A percentile compares a stretch with the other conserved stretches of the same genome.
phyloP scores from a whole-genome alignment of 352 stramenopile species.

The Globisporangium lucens region DNA sequence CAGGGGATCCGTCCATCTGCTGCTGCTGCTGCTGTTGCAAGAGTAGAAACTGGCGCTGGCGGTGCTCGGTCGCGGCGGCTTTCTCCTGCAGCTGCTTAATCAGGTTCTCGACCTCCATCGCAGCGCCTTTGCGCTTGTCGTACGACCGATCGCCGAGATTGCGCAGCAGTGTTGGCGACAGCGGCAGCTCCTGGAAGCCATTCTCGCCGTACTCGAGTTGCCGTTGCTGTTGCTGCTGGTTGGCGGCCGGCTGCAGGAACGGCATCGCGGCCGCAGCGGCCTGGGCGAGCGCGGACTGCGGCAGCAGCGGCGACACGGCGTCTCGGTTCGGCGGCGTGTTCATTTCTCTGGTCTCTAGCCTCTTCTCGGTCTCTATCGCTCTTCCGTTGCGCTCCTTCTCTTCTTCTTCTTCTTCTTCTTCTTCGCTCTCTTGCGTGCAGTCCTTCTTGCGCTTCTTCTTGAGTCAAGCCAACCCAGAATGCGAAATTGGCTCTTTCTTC shows the following conservation, averaged over 20 bases:
- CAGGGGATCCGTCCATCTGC: conserved; percentile 19
- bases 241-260: conserved; percentile 30
- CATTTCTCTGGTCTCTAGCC: neutral
- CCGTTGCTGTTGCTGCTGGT: conserved; percentile 4
- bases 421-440: neutral
- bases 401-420: neutral
- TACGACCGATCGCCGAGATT: conserved; percentile 97
- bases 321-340: conserved; percentile 13
- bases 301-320: conserved; percentile 43
- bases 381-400: neutral
- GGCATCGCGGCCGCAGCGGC: conserved; percentile 43
- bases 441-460: neutral
- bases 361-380: neutral
- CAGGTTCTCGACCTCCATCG: conserved; percentile 98
- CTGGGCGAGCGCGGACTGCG: conserved; percentile 56
- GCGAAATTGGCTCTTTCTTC: conserved; percentile 4
- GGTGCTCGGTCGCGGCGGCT: conserved; percentile 72
- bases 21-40: conserved; percentile 59
- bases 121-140: conserved; percentile 99
- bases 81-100: conserved; percentile 97
- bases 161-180: conserved; percentile 76
- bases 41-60: conserved; percentile 48
- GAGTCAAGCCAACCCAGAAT: neutral
- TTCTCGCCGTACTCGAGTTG: conserved; percentile 4
- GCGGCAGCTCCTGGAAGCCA: conserved; percentile 47